Evolutionary conservation across 2,329 filamentous ascomycete species (phyloP), one percentile per base, ranked within the genome.

Genomic region (Fusarium anguioides): DNA sequence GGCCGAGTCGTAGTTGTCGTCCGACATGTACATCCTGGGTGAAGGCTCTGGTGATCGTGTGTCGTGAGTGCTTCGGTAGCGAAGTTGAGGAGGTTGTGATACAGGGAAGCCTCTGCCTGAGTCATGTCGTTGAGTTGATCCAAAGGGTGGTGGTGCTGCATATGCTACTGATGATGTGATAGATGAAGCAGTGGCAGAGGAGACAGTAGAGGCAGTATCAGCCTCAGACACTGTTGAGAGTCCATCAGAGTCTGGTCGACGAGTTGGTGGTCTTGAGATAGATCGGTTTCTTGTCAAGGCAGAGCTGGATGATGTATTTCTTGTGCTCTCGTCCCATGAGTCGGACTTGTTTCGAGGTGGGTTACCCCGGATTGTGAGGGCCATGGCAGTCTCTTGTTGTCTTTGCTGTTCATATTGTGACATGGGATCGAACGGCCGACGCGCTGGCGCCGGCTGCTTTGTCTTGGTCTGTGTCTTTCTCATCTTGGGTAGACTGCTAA

Each of bases 191-290:
- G 46, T 40, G 36, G 33, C 45, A 24, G 60, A 51, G 4, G 63
- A 59, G 17, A 27, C 20, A 5, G 64, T 60, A 21, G 67, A 64
- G 17, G 65, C 31, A 18, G 67, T 70, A 6, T 48, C 71, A 21
- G 52, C 64, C 53, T 74, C 72, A 4, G 72, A 72, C 18, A 74
- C 72, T 27, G 72, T 72, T n/a, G 72, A 74, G 23, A 74, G 60
- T 2, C 48, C 49, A 36, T 72, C 70, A 26, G 63, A 26, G 39
- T 71, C 71, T 56, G 57, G 68, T 29, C 48, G 56, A 46, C 66
- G 64, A 20, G 50, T 20, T 12, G 57, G 45, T 36, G 70, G 69
- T 46, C 65, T 62, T n/a, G 71, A 74, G n/a, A 61, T 55, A 31
- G 66, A 66, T 49, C 67, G 46, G 26, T 60, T 56, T 33, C 69